Base-by-base conservation (phyloP, 176 grass and related monocot genomes). In the Tillandsia fasciculata region DNA sequence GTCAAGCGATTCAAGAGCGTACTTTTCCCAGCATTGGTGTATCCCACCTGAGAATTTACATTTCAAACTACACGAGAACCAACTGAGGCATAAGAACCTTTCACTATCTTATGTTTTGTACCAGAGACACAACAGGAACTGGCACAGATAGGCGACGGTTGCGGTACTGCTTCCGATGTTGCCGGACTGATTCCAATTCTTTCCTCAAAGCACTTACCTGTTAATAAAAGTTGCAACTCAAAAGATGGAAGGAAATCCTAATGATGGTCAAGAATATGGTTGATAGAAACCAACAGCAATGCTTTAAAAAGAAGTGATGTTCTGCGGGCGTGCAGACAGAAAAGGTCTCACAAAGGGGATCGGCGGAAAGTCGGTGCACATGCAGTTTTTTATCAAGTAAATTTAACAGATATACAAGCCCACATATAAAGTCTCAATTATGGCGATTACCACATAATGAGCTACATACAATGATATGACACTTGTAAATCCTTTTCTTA, bases 21-120 rank as follows among this genome's bases (percentile, higher is more conserved):
- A 70, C 94, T 97, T 83, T 92, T 97, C 23, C 94, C 89, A 90
- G 94, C 89, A 84, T 97, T 97, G 68, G 89, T 97, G 42, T 97
- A 93, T 13, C 89, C 94, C 65, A 97, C 82, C 89, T 97, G 82
- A 87, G 73, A 65, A 26, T 56, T 77, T 70, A 42, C 64, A 71
- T 48, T 15, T 76, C 13, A 74, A 84, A 67, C 24, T 69, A 70
- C 72, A 56, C 33, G 27, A 65, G 5, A 82, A 57, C 2, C 48
- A 77, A 67, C 28, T 59, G 14, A 17, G 33, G 70, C 0, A 22
- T 11, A 14, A 52, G 15, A 66, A 12, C 13, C 14, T 11, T 47
- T 47, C 11, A 14, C 15, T n/a, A 47, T 68, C 18, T 14, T 69
- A 42, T 61, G 65, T 69, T 51, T 70, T 65, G 75, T 90, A 97